Percentiles rank a stretch among this genome's conserved stretches.
Evolutionary conservation across 2,329 filamentous ascomycete genomes (phyloP).

Genomic region (Neofusicoccum ribis): DNA sequence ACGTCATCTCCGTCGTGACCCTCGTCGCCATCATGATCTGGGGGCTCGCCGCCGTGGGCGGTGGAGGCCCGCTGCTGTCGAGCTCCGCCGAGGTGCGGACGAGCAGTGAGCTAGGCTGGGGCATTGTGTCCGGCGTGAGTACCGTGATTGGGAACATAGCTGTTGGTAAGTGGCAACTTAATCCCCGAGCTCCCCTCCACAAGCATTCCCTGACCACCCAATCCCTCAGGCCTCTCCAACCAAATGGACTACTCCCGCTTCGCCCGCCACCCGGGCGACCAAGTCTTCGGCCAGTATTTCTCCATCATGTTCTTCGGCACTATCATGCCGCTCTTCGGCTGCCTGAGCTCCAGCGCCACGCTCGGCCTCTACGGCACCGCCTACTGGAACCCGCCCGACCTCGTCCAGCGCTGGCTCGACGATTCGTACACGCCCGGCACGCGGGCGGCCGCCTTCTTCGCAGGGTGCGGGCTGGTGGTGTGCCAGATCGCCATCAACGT

Average conservation of each 20-base stretch:
- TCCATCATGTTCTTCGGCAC: slow-evolving; percentile 42
- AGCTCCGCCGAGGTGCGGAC: slow-evolving; percentile 13
- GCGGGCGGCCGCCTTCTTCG: slow-evolving; percentile 50
- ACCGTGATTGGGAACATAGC: slow-evolving; percentile 28
- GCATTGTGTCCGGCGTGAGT: slow-evolving; percentile 37
- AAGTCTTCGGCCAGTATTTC: slow-evolving; percentile 45
- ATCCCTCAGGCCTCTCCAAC: not conserved
- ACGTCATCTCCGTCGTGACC: slow-evolving; percentile 34
- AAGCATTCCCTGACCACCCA: too few species aligned
- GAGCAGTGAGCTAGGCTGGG: slow-evolving; percentile 37
- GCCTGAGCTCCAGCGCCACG: slow-evolving; percentile 37
- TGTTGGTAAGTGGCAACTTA: not conserved
- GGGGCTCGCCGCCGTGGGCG: slow-evolving; percentile 35
- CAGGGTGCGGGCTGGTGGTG: slow-evolving; percentile 45
- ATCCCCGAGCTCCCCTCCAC: not conserved
- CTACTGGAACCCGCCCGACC: slow-evolving; percentile 35
- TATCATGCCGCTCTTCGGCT: slow-evolving; percentile 42
- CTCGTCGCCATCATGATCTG: slow-evolving; percentile 33
- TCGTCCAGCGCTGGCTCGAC: slow-evolving; percentile 25
- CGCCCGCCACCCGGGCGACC: slow-evolving; percentile 40
- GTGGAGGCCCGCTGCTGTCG: slow-evolving; percentile 33
- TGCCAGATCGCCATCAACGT: slow-evolving; percentile 48
- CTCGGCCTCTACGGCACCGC: slow-evolving; percentile 36
- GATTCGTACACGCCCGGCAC: slow-evolving; percentile 32
- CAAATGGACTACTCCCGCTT: slow-evolving; percentile 46